These are phyloP conservation scores for Brassica nigra DNA, from an alignment of 345 rosid species.

Conservation along the genomic window DNA sequence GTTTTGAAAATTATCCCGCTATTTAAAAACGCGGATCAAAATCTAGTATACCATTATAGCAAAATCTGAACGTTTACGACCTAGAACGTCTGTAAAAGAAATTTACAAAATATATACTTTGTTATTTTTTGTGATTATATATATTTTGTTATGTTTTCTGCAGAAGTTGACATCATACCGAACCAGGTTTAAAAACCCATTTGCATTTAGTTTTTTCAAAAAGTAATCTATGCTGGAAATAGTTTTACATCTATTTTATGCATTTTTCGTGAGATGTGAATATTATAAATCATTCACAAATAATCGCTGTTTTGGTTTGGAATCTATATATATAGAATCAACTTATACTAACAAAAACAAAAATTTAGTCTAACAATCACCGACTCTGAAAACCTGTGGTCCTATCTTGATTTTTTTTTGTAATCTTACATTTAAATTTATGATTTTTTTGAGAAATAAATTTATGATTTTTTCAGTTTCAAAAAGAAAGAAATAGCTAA, in stretches of 20 bases:
- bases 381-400: background rate
- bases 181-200: too few species aligned
- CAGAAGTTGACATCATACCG: too few species aligned
- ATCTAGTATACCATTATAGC: too few species aligned
- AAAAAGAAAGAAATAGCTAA: background rate
- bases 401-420: background rate
- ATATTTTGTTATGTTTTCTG: too few species aligned
- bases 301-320: background rate
- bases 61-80: too few species aligned
- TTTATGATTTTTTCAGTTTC: background rate
- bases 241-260: background rate
- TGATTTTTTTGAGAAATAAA: background rate
- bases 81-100: too few species aligned
- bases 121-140: too few species aligned
- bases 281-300: background rate
- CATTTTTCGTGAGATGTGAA: background rate
- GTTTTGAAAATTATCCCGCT: too few species aligned
- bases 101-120: too few species aligned
- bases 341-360: background rate
- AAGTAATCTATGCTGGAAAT: background rate
- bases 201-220: background rate
- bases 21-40: too few species aligned
- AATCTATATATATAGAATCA: too few species aligned
- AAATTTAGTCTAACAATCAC: background rate
- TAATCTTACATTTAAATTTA: background rate